Base-by-base conservation (phyloP, 208 protist genomes). In the Leishmania tarentolae region DNA sequence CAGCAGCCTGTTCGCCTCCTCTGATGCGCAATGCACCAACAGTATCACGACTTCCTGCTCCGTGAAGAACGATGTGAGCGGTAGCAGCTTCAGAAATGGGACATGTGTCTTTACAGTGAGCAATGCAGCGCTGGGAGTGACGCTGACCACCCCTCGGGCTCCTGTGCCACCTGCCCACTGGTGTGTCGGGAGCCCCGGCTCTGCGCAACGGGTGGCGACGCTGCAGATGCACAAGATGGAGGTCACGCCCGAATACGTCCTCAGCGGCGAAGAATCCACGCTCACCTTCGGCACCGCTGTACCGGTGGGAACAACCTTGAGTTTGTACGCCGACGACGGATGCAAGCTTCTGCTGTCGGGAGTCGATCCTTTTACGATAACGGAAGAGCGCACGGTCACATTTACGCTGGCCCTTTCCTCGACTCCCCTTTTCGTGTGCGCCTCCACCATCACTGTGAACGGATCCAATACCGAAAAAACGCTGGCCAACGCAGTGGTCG, bases 201-300 rank as follows among this genome's bases (percentile, higher is more conserved):
- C 11, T 15, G 74, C 50, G 37, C 24, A 35, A 37, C 3, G 6
- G 47, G 46, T 77, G 74, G 74, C 37, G 11, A 35, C 47, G 56
- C 74, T 77, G 74, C 74, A 77, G 53, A 53, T 77, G 74, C 74
- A 77, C 74, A 52, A 57, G 37, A 53, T 77, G 47, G 35, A 53
- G 52, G 53, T 77, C 3, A 50, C 47, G 37, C 74, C 74, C 11
- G 31, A 31, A 21, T 77, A 77, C 74, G 47, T 77, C 37, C 1
- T 63, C 53, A 47, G 15, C n/a, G 53, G 53, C 24, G 46, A 66
- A 61, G 56, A 66, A 52, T 63, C 42, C 28, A 21, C 35, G 17
- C 35, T 77, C 13, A 44, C 7, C 40, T 66, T 77, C 13, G 37
- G 53, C 74, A 61, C 9, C 53, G 53, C 52, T 35, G 56, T 47